Conservation (phyloP, 108 stramenopile species). For the Fragilariopsis cylindrus region DNA sequence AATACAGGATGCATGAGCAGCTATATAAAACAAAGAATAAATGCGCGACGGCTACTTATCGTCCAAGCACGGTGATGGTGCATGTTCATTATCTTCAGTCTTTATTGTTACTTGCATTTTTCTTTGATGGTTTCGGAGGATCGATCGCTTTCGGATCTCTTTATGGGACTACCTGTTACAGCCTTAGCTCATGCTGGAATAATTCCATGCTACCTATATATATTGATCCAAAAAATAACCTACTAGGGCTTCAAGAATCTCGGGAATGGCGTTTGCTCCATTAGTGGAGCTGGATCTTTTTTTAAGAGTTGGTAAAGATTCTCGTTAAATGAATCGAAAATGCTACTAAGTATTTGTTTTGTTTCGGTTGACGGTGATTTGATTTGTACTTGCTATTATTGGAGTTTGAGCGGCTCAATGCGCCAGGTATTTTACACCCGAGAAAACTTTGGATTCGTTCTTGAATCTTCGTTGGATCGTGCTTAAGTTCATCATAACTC, state of each 20-base stretch:
- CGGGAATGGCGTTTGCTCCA: constrained; percentile 40
- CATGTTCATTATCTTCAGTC: constrained; percentile 1
- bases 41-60: constrained; percentile 23
- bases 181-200: constrained; percentile 32
- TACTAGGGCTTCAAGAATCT: constrained; percentile 15
- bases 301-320: constrained; percentile 30
- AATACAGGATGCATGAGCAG: too few relatives aligned
- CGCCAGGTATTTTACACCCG: constrained; percentile 14
- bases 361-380: constrained; percentile 5
- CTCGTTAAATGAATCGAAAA: constrained; percentile 26
- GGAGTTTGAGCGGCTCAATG: constrained; percentile 16
- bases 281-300: constrained; percentile 26
- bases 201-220: constrained; percentile 7
- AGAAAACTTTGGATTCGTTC: constrained; percentile 36
- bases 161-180: constrained; percentile 31
- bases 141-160: constrained; percentile 29
- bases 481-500: constrained; percentile 35
- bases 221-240: background rate
- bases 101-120: constrained; percentile 14
- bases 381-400: constrained; percentile 27
- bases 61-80: constrained; percentile 16
- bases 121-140: constrained; percentile 31
- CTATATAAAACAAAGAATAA: too few relatives aligned
- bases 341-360: constrained; percentile 4
- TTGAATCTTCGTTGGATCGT: constrained; percentile 24